A percentile compares a stretch with the other conserved stretches of the same genome.
Evolutionary conservation across 202 grass and related monocot genomes (phyloP).

Genomic region (Saccharum hybrid): DNA sequence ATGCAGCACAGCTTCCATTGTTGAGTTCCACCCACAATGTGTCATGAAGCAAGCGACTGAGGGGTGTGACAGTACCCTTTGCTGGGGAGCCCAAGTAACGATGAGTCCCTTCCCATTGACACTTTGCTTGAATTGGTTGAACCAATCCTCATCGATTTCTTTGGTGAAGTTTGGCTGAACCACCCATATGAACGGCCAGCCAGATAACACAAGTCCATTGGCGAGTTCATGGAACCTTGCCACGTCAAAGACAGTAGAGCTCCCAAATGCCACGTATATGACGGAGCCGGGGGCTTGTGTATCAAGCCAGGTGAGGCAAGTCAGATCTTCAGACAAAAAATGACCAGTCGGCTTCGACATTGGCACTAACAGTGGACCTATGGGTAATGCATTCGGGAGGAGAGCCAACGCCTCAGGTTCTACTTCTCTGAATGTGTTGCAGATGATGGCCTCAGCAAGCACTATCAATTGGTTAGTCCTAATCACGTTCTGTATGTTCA

Average conservation of each 20-base stretch:
- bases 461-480: slow-evolving; percentile 42
- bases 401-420: slow-evolving; percentile 45
- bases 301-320: slow-evolving; percentile 57
- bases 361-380: slow-evolving; percentile 52
- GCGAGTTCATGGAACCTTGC: slow-evolving; percentile 54
- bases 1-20: slow-evolving; percentile 50
- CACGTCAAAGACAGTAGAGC: slow-evolving; percentile 41
- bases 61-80: slow-evolving; percentile 50
- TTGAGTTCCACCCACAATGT: slow-evolving; percentile 69
- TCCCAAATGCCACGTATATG: slow-evolving; percentile 60
- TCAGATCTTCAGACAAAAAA: slow-evolving; percentile 68
- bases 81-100: slow-evolving; percentile 58
- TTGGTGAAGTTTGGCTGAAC: slow-evolving; percentile 44
- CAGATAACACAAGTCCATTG: slow-evolving; percentile 42
- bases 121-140: slow-evolving; percentile 36
- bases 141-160: slow-evolving; percentile 39
- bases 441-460: slow-evolving; percentile 58
- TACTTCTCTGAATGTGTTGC: slow-evolving; percentile 68
- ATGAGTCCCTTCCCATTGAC: slow-evolving; percentile 44
- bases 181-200: slow-evolving; percentile 58
- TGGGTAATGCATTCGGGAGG: slow-evolving; percentile 40
- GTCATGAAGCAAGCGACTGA: slow-evolving; percentile 63
- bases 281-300: slow-evolving; percentile 31
- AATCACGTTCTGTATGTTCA: slow-evolving; percentile 49
- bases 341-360: slow-evolving; percentile 37